Percentiles rank a stretch among this genome's conserved stretches.
phyloP scores from a whole-genome alignment of 352 stramenopile genomes.

The Detonula confervacea region DNA sequence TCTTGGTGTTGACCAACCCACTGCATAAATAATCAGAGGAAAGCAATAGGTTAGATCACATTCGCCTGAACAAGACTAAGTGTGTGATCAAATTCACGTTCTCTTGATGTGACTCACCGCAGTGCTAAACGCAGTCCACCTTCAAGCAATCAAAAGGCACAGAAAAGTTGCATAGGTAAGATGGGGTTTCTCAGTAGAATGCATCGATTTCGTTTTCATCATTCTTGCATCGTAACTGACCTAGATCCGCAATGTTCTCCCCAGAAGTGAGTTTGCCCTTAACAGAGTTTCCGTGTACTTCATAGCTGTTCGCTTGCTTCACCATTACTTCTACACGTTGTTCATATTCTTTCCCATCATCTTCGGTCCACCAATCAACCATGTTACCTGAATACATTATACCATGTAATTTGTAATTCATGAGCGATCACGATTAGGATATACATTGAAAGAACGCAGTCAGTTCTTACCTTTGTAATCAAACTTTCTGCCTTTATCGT shows the following conservation, averaged over 20 bases:
- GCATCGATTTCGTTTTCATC: no score
- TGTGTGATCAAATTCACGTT: no score
- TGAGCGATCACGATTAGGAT: neutral
- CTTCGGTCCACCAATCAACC: constrained; percentile 91
- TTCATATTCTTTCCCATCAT: constrained; percentile 87
- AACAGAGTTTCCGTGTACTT: constrained; percentile 83
- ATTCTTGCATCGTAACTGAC: constrained; percentile 86
- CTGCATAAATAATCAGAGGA: no score
- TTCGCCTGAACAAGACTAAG: no score
- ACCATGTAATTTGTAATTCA: no score
- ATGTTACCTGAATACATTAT: constrained; percentile 89
- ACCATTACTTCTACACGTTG: constrained; percentile 78
- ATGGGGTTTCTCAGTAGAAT: no score
- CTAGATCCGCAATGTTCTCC: constrained; percentile 92
- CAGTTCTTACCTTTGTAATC: constrained; percentile 67
- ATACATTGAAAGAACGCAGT: no score
- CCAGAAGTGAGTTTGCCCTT: constrained; percentile 91
- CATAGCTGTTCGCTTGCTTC: constrained; percentile 72
- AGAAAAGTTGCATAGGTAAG: no score
- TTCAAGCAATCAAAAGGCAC: no score
- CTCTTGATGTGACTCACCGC: no score
- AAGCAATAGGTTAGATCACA: no score
- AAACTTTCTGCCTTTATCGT: constrained; percentile 91
- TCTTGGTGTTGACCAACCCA: constrained; percentile 84
- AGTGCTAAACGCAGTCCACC: no score